Base-by-base conservation (phyloP, 2,329 filamentous ascomycete species). In the Ophiocordyceps camponoti-leonardi region DNA sequence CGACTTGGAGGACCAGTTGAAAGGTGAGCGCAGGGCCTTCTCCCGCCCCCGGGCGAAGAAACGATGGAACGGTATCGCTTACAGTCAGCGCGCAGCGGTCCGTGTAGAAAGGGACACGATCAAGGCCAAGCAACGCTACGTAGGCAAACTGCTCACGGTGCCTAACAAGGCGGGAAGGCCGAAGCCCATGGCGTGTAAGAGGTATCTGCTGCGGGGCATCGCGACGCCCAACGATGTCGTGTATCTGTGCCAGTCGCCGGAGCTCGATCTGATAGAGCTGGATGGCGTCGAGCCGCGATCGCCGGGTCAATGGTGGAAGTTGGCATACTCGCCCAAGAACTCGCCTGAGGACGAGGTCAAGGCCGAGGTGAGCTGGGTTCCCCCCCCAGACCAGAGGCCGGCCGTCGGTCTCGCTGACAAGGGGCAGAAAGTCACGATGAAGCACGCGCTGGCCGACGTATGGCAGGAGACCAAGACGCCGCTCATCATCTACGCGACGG, bases 231-330 rank as follows among this genome's bases (percentile, higher is more conserved):
- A 60, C 13, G 65, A 69, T 44, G 57, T 72, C 1, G 62, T 70
- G 11, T 77, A 73, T 50, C 59, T 77, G 31, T 74, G 72, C 51
- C 63, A 62, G 47, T 61, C 66, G 35, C 53, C 60, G 16, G 64
- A 66, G 45, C 55, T 57, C 5, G 61, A 67, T 44, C 53, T 68
- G 30, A 66, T 68, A 44, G 66, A 71, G 16, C 43, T 68, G n/a
- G 62, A 58, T 1, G 63, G 61, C 30, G 63, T 61, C 30, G 48
- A 50, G 4, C 44, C 59, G 3, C 50, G 52, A 20, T 48, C 54
- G 4, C 50, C 49, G 16, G 71, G 75, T 45, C 72, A 75, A 52
- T 77, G 73, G 73, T 77, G 73, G 73, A 67, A 67, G 50, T 58
- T 77, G 42, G 60, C 66, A 33, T 72, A 68, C 49, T 54, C 56